phyloP scores from a whole-genome alignment of 208 protist species.

The Trypanosoma lewisi region DNA sequence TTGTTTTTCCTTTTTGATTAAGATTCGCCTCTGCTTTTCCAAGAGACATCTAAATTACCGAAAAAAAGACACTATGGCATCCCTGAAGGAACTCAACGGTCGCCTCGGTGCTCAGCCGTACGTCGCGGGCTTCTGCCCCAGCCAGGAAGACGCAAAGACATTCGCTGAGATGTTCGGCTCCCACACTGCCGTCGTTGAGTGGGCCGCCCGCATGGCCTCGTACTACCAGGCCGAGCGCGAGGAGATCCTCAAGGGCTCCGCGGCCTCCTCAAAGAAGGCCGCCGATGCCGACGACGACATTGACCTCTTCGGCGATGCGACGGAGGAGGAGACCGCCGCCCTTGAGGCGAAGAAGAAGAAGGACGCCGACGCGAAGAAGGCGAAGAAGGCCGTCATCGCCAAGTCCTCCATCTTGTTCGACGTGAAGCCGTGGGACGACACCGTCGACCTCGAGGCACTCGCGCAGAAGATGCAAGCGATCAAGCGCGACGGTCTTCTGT shows the following conservation, averaged over 20 bases:
- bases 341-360: constrained; percentile 88
- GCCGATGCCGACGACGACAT: constrained; percentile 81
- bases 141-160: constrained; percentile 78
- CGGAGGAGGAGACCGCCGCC: constrained; percentile 83
- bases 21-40: neutral
- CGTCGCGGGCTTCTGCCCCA: constrained; percentile 74
- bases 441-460: constrained; percentile 84
- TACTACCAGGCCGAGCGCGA: constrained; percentile 90
- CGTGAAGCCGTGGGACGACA: constrained; percentile 94
- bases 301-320: constrained; percentile 87
- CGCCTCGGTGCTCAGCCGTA: constrained; percentile 80
- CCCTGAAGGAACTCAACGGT: constrained; percentile 85
- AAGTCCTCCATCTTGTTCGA: constrained; percentile 92
- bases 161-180: constrained; percentile 87
- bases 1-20: constrained; percentile 15
- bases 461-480: constrained; percentile 83
- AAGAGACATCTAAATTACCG: constrained; percentile 2
- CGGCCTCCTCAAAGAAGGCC: constrained; percentile 31
- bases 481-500: constrained; percentile 88
- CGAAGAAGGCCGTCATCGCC: constrained; percentile 77
- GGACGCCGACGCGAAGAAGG: constrained; percentile 81
- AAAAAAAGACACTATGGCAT: constrained; percentile 51
- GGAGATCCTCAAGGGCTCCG: constrained; percentile 33
- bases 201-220: constrained; percentile 87
- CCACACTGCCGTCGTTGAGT: constrained; percentile 76